Evolutionary conservation across 768 basidiomycete genomes (phyloP), one percentile per base, ranked within the genome.

Genomic region (Auriscalpium microsporum): DNA sequence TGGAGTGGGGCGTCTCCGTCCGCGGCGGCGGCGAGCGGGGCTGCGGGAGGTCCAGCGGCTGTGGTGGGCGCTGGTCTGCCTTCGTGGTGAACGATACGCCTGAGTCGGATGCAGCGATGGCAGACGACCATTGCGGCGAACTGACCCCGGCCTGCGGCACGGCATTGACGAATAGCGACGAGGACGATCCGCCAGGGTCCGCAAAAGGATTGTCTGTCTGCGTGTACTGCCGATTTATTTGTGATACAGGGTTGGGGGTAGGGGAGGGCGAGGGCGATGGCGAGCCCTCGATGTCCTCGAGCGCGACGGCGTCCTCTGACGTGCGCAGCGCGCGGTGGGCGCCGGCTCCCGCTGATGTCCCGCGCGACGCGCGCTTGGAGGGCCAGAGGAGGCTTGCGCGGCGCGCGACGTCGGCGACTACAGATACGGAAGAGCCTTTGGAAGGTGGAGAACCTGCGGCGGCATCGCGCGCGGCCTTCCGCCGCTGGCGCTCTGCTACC

Each of bases 391-490:
- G 69, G 61, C 77, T 79, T 11, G 86, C 82, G 33, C 80, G 77
- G 50, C 77, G 77, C 36, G 81, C 78, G 56, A 87, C 76, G 56
- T 78, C 78, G 19, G 72, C 69, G 40, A 88, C 67, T n/a, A 86
- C 62, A 3, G 86, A 81, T 28, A 28, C 28, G 28, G 28, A 28
- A 28, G 28, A 7, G 28, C 28, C 7, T 3, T 13, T 14, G 5
- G 76, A 63, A 17, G 62, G 46, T 10, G 66, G 45, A 23, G 61
- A 37, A 17, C 64, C 59, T 17, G 69, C 60, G 6, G 62, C 11
- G 2, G 84, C 82, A 54, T 83, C 84, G 54, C 90, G 78, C 3
- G 79, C 83, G 37, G 79, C 76, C 69, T 84, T 90, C 72, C 90
- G 79, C 56, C 87, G 78, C 62, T 82, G 83, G 17, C 86, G 78